phyloP scores from a whole-genome alignment of 331 rosid genomes.

The Arachis monticola region DNA sequence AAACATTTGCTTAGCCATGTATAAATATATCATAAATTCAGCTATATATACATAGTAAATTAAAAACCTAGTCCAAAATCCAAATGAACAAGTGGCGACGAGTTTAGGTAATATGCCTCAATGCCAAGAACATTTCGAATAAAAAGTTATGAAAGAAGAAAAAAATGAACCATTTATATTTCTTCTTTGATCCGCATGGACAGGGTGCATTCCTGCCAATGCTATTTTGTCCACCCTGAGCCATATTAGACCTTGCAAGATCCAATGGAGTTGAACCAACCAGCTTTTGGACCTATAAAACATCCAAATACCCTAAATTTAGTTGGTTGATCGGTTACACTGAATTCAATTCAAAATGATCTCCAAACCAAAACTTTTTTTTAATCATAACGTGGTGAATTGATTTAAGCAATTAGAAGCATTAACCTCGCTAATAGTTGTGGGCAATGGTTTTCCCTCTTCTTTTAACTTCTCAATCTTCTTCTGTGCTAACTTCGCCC shows the following conservation, averaged over 20 bases:
- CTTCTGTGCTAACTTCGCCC: constrained; percentile 91
- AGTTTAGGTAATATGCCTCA: neutral
- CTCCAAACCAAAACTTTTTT: neutral
- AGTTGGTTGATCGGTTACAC: too few relatives aligned
- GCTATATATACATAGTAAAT: constrained; percentile 24
- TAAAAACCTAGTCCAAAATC: neutral
- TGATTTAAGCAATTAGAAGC: constrained; percentile 15
- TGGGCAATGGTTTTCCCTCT: constrained; percentile 95
- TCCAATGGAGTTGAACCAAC: constrained; percentile 82
- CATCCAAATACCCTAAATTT: constrained; percentile 35
- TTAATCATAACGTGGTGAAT: neutral
- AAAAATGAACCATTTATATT: constrained; percentile 74
- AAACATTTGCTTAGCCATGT: constrained; percentile 10
- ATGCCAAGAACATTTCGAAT: neutral
- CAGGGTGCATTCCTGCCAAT: constrained; percentile 76
- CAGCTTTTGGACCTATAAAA: constrained; percentile 77
- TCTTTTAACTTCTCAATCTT: constrained; percentile 67
- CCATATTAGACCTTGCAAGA: constrained; percentile 84
- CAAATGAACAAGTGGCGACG: neutral
- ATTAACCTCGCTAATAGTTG: constrained; percentile 64
- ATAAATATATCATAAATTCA: constrained; percentile 22
- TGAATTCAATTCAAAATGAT: neutral
- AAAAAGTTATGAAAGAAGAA: neutral
- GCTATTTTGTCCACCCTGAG: constrained; percentile 76
- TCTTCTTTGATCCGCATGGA: constrained; percentile 96